These are phyloP conservation scores for Erucastrum elatum DNA, from an alignment of 345 rosid species.

Conservation along the genomic window DNA sequence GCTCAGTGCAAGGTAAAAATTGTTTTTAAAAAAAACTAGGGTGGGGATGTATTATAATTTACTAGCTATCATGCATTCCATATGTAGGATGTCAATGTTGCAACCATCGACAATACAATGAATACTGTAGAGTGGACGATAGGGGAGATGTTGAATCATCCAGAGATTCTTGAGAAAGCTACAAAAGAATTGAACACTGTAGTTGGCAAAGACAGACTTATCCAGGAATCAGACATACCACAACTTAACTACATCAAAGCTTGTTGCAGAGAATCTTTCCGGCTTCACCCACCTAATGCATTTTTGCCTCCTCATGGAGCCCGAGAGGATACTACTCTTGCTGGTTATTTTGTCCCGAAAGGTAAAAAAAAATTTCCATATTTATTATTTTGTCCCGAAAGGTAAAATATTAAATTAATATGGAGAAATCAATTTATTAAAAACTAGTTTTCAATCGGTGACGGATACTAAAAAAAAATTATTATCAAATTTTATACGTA, in stretches of 20 bases:
- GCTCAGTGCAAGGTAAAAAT: background rate
- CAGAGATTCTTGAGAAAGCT: conserved; percentile 36
- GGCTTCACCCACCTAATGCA: conserved; percentile 46
- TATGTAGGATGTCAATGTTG: conserved; percentile 10
- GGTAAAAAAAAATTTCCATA: background rate
- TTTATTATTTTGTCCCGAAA: conserved; percentile 39
- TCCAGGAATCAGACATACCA: conserved; percentile 53
- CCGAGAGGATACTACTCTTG: conserved; percentile 36
- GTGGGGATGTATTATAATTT: too few species aligned
- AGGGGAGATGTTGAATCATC: conserved; percentile 49
- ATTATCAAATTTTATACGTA: background rate
- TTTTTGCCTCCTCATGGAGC: conserved; percentile 42
- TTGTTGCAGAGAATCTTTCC: conserved; percentile 48
- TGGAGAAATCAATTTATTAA: background rate
- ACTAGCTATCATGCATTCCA: background rate
- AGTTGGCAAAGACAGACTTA: conserved; percentile 49
- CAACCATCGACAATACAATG: conserved; percentile 46
- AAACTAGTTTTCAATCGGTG: background rate
- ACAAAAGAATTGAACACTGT: conserved; percentile 44
- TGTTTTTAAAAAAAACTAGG: background rate
- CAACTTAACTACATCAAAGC: conserved; percentile 50
- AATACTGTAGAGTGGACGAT: conserved; percentile 50
- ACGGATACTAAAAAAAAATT: background rate
- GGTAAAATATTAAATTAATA: background rate
- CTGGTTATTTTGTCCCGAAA: conserved; percentile 42